Evolutionary conservation across 2,329 filamentous ascomycete genomes (phyloP).

Genomic region (Aspergillus sp.): DNA sequence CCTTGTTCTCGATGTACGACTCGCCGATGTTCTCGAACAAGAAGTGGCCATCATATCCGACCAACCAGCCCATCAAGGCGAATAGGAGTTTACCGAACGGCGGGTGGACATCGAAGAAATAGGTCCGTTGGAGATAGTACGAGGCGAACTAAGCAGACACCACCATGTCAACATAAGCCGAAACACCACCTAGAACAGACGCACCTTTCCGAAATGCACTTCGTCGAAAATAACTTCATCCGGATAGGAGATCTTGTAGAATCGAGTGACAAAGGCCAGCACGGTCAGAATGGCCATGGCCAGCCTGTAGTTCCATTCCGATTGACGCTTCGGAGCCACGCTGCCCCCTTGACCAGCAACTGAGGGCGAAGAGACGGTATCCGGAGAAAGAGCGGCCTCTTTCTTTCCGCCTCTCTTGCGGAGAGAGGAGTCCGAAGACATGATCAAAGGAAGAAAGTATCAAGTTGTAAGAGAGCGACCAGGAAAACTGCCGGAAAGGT

Average conservation of each 20-base stretch:
- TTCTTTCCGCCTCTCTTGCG: constrained; percentile 37
- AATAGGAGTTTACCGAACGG: constrained; percentile 98
- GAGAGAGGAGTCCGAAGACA: constrained; percentile 32
- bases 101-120: constrained; percentile 99
- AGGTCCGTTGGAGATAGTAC: constrained; percentile 87
- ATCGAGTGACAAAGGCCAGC: constrained; percentile 82
- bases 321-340: constrained; percentile 22
- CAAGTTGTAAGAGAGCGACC: constrained; percentile 18
- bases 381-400: constrained; percentile 19
- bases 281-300: constrained; percentile 68
- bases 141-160: constrained; percentile 40
- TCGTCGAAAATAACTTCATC: constrained; percentile 98
- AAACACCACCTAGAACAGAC: constrained; percentile 15
- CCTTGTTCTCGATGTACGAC: constrained; percentile 93
- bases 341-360: constrained; percentile 6
- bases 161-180: constrained; percentile 8
- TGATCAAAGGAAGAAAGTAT: constrained; percentile 16
- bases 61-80: constrained; percentile 91
- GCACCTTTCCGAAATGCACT: constrained; percentile 97
- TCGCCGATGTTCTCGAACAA: constrained; percentile 99
- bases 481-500: constrained; percentile 2
- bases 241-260: constrained; percentile 92
- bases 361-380: constrained; percentile 11
- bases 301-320: constrained; percentile 79
- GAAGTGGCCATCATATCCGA: constrained; percentile 94